Conservation (phyloP, 257 asterid genomes). For the Parsonsia alboflavescens region DNA sequence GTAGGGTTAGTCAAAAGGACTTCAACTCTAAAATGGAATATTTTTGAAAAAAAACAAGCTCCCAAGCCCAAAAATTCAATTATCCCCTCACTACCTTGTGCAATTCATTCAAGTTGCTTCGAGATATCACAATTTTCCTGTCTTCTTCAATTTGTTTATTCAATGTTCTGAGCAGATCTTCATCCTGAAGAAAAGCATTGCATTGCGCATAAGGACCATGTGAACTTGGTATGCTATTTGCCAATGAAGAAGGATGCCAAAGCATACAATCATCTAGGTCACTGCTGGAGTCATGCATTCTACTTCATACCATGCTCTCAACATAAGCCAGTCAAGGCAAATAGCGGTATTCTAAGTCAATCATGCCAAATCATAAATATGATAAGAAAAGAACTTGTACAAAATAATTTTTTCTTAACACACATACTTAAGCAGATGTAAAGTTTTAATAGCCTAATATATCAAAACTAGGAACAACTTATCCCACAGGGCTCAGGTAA, state of each 20-base stretch:
- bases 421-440: background rate
- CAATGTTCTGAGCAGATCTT: conserved; percentile 71
- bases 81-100: conserved; percentile 51
- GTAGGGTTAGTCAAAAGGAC: background rate
- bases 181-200: conserved; percentile 61
- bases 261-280: background rate
- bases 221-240: background rate
- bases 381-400: background rate
- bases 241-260: background rate
- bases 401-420: background rate
- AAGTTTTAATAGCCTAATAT: background rate
- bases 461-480: background rate
- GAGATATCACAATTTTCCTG: conserved; percentile 73
- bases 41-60: background rate
- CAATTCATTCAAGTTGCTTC: conserved; percentile 81
- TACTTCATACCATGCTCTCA: background rate
- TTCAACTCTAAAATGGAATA: background rate
- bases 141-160: conserved; percentile 94
- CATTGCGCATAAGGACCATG: conserved; percentile 9
- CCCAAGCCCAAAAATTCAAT: conserved; percentile 9
- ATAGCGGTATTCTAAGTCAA: background rate
- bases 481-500: background rate
- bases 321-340: background rate
- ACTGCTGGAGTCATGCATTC: background rate
- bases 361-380: background rate